Evolutionary conservation across 176 grass and related monocot genomes (phyloP), one percentile per base, ranked within the genome.

Genomic region (Poa pratensis): DNA sequence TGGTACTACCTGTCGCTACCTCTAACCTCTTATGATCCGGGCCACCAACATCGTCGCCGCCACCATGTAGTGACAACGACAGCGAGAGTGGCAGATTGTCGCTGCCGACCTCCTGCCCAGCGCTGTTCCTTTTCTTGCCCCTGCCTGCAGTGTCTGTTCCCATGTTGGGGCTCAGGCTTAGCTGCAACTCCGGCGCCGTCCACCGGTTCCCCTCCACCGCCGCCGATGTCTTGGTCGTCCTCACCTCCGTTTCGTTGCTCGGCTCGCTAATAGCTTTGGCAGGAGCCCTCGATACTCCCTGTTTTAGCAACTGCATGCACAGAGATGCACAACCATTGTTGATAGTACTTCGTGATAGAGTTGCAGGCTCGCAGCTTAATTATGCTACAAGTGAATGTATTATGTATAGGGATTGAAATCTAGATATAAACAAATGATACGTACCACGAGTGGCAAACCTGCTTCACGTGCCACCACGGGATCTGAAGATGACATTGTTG

Each of bases 151-250:
- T 59, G 35, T 73, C 39, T 62, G 23, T 76, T 65, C 12, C 86
- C 15, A 70, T 37, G 79, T 74, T 91, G n/a, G 94, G 88, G 70
- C 90, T 90, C 84, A 99, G 86, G 80, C 92, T 90, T 57, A 99
- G 86, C 79, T 99, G 84, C 92, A 99, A 85, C 52, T 96, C 82
- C 5, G 87, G 84, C 34, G 49, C 49, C 15, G 55, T 78, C 42
- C 62, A 63, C 9, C 74, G 75, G 42, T 65, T 96, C 88, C 76
- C 90, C 55, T 54, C 81, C 65, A 7, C 49, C 10, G 58, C 32
- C 24, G 4, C 15, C 72, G 49, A 51, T 19, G 16, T 70, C 86
- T 74, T 92, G 42, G 57, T 80, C 71, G 50, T 87, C 79, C 91
- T 99, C n/a, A 24, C 9, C 26, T 86, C 57, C 0, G 54, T 42